Evolutionary conservation across 1,284 basidiomycete species (phyloP).

Genomic region (Tilletia caries): DNA sequence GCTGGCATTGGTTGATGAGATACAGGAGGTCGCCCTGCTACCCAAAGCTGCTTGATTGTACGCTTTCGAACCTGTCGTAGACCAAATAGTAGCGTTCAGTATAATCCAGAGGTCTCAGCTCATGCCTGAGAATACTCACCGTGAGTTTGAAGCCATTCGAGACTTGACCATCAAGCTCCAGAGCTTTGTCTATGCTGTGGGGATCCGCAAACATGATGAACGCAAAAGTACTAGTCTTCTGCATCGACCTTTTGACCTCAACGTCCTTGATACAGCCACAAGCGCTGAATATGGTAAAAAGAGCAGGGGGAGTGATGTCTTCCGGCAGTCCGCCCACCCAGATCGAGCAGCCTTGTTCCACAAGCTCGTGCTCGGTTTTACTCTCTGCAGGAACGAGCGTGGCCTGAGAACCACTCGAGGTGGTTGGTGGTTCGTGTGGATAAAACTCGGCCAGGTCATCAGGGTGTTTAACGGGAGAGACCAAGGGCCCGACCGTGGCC

Average conservation of each 20-base stretch:
- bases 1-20: not conserved
- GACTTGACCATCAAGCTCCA: not conserved
- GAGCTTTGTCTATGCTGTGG: not conserved
- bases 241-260: not conserved
- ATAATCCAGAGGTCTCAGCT: no score
- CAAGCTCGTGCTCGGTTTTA: not conserved
- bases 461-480: no score
- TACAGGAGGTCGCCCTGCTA: not conserved
- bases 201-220: not conserved
- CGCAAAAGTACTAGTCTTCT: not conserved
- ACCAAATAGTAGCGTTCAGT: not conserved
- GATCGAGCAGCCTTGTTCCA: constrained; percentile 7
- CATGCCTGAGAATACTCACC: not conserved
- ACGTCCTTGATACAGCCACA: not conserved
- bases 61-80: not conserved
- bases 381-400: not conserved
- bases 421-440: no score
- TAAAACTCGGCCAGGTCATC: no score
- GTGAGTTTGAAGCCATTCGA: not conserved
- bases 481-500: no score
- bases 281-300: not conserved
- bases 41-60: not conserved
- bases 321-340: not conserved
- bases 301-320: not conserved
- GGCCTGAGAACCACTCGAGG: not conserved